Conservation (phyloP, 208 protist species). For the Crithidia acanthocephali region DNA sequence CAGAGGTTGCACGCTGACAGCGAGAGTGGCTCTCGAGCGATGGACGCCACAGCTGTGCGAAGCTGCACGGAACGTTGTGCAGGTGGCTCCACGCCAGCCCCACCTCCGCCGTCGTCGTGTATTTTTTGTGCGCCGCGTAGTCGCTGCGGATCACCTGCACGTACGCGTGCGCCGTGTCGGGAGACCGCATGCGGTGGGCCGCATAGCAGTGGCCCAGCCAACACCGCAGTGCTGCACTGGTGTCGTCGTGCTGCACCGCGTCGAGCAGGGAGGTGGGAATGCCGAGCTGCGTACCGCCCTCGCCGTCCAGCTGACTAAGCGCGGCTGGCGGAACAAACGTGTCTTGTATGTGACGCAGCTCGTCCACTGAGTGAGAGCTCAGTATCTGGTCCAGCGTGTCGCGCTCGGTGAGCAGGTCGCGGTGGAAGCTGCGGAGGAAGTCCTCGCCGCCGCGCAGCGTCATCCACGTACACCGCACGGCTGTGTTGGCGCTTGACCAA, state of each 20-base stretch:
- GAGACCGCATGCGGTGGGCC: constrained; percentile 27
- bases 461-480: constrained; percentile 16
- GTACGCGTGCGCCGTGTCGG: constrained; percentile 48
- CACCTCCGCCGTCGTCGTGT: constrained; percentile 22
- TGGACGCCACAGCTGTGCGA: constrained; percentile 21
- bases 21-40: not conserved
- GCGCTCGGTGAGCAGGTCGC: constrained; percentile 6
- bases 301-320: constrained; percentile 1
- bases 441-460: constrained; percentile 23
- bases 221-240: constrained; percentile 40
- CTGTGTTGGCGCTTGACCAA: constrained; percentile 23
- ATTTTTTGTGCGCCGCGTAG: constrained; percentile 9
- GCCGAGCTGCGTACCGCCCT: constrained; percentile 5
- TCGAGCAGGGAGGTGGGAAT: constrained; percentile 21
- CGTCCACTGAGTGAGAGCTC: not conserved
- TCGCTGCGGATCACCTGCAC: constrained; percentile 32
- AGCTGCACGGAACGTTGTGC: constrained; percentile 23
- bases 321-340: constrained; percentile 4
- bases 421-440: constrained; percentile 3
- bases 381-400: constrained; percentile 5
- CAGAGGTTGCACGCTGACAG: too few species aligned
- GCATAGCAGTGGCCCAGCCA: constrained; percentile 48
- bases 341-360: constrained; percentile 4
- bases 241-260: constrained; percentile 33
- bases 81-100: constrained; percentile 33